Conservation (phyloP, 1,284 basidiomycete genomes). For the Chondrostereum purpureum region DNA sequence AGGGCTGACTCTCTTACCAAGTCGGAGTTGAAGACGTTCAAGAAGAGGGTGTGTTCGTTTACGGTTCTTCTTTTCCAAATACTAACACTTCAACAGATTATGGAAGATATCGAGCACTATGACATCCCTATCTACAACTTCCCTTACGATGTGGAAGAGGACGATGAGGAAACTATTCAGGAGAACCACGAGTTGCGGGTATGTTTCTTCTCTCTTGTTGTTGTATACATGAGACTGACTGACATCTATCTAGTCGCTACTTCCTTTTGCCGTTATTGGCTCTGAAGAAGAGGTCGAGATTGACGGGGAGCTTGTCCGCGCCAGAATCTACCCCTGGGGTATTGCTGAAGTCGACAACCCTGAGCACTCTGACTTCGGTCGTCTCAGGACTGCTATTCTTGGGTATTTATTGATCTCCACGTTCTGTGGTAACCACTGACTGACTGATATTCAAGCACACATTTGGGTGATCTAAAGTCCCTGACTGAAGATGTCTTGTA, state of each 20-base stretch:
- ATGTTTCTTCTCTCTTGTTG: slow-evolving; percentile 19
- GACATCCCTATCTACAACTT: slow-evolving; percentile 98
- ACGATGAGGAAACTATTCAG: slow-evolving; percentile 95
- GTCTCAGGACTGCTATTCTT: slow-evolving; percentile 81
- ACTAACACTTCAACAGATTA: slow-evolving; percentile 54
- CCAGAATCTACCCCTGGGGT: slow-evolving; percentile 94
- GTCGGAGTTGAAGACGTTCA: slow-evolving; percentile 84
- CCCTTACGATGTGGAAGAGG: slow-evolving; percentile 96
- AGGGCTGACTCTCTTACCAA: slow-evolving; percentile 92
- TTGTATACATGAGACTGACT: no score
- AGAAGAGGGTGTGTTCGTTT: slow-evolving; percentile 69
- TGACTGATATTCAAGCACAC: slow-evolving; percentile 51
- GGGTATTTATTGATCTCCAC: slow-evolving; percentile 40
- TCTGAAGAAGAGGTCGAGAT: slow-evolving; percentile 93
- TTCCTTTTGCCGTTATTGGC: slow-evolving; percentile 95
- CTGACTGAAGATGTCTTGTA: slow-evolving; percentile 91
- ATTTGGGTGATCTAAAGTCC: slow-evolving; percentile 86
- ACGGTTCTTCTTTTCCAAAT: slow-evolving; percentile 9
- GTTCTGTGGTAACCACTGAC: background rate
- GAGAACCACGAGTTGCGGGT: slow-evolving; percentile 91
- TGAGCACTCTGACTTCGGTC: slow-evolving; percentile 90
- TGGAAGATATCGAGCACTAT: slow-evolving; percentile 98
- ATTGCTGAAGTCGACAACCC: slow-evolving; percentile 97
- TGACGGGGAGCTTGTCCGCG: slow-evolving; percentile 82
- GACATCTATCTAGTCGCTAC: slow-evolving; percentile 65